Evolutionary conservation across 2,329 filamentous ascomycete species (phyloP), one percentile per base, ranked within the genome.

Genomic region (Penicillium glabrum): DNA sequence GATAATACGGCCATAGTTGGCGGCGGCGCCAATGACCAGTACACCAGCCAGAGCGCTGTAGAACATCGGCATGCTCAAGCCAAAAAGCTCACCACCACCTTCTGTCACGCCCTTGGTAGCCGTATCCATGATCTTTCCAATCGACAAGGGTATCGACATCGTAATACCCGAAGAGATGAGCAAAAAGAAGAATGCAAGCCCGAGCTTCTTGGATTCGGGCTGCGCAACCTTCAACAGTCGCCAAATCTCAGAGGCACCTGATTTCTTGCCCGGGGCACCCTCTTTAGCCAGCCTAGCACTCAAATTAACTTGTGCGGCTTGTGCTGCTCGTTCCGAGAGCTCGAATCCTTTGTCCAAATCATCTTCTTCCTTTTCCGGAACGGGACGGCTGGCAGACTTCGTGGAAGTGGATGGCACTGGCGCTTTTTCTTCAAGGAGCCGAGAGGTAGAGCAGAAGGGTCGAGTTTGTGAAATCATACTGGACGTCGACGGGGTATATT

Each of bases 81-180:
- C 95, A 71, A 98, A 95, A 13, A 98, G 80, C 54, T 85, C 85
- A 35, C 79, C 69, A 23, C 82, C 81, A 21, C 86, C 89, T 51
- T 89, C 86, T 21, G 81, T 80, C 9, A 85, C 79, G 41, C 85
- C 82, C 68, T 92, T 89, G 10, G 92, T 96, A 9, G 93, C 91
- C 52, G 95, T 85, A 75, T 99, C 95, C 72, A 99, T 80, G 60
- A 99, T 96, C 71, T 93, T 93, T 55, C 95, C 95, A 63, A 99
- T 96, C 0, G 93, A 96, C 72, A 97, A 96, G 1, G 95, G 95
- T 58, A 99, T 90, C 2, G 91, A 93, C 89, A 99, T 96, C 56
- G 93, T 96, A 65, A 99, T 92, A 51, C 87, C 84, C 4, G 93
- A 98, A 16, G 93, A 97, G 60, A 97, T 82, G 57, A 99, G 82